Conservation (phyloP, 176 grass and related monocot species). For the Coix lacrymajobi region DNA sequence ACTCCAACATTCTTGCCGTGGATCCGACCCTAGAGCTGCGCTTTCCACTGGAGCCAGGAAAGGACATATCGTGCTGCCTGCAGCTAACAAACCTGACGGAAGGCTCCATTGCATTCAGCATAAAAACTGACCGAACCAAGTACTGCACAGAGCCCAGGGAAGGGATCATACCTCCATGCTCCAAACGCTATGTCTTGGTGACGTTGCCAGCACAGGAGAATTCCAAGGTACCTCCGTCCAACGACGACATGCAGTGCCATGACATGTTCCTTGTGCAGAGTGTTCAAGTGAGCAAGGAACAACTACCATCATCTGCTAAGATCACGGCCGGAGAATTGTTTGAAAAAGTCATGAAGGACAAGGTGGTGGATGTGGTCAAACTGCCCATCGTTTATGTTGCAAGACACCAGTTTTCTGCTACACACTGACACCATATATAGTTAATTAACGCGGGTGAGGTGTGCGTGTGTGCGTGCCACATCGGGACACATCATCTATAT, state of each 20-base stretch:
- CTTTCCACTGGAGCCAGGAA: too few species aligned
- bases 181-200: background rate
- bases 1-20: too few species aligned
- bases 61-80: too few species aligned
- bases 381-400: background rate
- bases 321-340: background rate
- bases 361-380: background rate
- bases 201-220: background rate
- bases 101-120: background rate
- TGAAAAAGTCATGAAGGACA: background rate
- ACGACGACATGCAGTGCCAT: background rate
- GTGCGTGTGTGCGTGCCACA: too few species aligned
- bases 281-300: background rate
- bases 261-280: background rate
- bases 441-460: too few species aligned
- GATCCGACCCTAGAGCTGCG: too few species aligned
- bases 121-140: background rate
- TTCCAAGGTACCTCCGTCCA: background rate
- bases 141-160: background rate
- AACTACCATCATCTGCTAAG: background rate
- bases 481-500: too few species aligned
- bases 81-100: too few species aligned
- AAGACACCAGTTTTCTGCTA: background rate
- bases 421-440: too few species aligned
- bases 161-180: background rate